phyloP scores from a whole-genome alignment of 768 basidiomycete species.

The Cubamyces sp. region DNA sequence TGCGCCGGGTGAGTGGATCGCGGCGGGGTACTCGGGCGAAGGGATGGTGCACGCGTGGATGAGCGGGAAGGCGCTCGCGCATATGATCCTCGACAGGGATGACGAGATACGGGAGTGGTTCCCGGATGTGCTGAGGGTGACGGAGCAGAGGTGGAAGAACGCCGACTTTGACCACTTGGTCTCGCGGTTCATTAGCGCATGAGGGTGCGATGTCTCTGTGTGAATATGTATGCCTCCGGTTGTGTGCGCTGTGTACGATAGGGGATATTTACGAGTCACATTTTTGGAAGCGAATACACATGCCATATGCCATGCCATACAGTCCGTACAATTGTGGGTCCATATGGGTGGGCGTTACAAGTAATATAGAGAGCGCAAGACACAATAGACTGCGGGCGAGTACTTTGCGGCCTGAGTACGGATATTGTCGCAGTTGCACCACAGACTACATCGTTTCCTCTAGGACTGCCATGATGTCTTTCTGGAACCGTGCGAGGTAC shows the following conservation, averaged over 20 bases:
- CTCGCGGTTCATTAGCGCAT: slow-evolving; percentile 19
- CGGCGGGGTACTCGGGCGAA: slow-evolving; percentile 72
- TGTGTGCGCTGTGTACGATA: no score
- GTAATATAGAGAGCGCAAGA: no score
- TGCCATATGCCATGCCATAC: no score
- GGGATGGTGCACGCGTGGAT: slow-evolving; percentile 77
- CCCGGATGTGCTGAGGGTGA: slow-evolving; percentile 53
- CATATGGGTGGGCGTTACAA: no score
- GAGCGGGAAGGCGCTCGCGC: slow-evolving; percentile 58
- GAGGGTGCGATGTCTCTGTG: no score
- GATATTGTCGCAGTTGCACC: no score
- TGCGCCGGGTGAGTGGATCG: slow-evolving; percentile 69
- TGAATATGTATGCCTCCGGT: no score
- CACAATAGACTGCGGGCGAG: no score
- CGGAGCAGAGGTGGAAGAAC: slow-evolving; percentile 51
- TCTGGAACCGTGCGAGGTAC: slow-evolving; percentile 72
- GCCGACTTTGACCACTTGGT: slow-evolving; percentile 43
- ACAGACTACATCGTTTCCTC: slow-evolving; percentile 37
- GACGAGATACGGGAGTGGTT: slow-evolving; percentile 46
- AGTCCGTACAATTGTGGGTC: no score
- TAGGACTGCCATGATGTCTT: slow-evolving; percentile 65
- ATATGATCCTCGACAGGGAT: slow-evolving; percentile 55
- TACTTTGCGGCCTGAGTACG: no score
- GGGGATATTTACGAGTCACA: no score
- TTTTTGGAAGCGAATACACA: no score